Evolutionary conservation across 805 yeast species (phyloP), one percentile per base, ranked within the genome.

Genomic region (Cyberlindnera veronae): DNA sequence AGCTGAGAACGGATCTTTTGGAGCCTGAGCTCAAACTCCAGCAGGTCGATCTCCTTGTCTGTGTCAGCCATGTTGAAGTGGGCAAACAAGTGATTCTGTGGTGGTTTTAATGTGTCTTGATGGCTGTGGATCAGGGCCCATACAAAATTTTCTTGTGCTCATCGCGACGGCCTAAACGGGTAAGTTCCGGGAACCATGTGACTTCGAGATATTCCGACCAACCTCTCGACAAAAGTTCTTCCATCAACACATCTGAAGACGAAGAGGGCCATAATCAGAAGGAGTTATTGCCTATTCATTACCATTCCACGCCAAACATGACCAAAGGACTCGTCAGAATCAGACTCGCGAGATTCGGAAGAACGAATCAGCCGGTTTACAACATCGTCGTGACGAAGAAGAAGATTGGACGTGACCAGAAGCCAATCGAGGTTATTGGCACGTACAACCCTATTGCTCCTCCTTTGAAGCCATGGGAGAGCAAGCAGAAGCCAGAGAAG

Each of bases 391-490:
- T 91, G 12, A 78, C 95, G 5, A 79, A 82, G 48, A 76, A 79
- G 39, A 58, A 72, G 44, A 72, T 80, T n/a, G 93, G 88, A n/a
- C 73, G 95, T 51, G 89, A 87, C 62, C 79, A 79, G 39, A 75
- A 84, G 51, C 99, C 99, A 11, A 81, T 93, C 33, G 99, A 93
- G 64, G 99, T 93, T 10, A 65, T 93, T 47, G 99, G 99, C 22
- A 88, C 96, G 2, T 93, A 88, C 60, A 80, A 88, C 57, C 96
- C 99, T 24, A 68, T 76, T 18, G 85, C 97, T 4, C 71, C 73
- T 37, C 84, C 91, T 22, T 61, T 81, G 41, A 71, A 83, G 26
- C 87, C 84, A 55, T 67, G 66, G 49, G 76, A 72, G 29, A 85
- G 84, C 11, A 41, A 35, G 10, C 66, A 68, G 29, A 65, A 72